A percentile compares a stretch with the other conserved stretches of the same genome.
These are phyloP conservation scores for Pyronema omphalodes DNA, from an alignment of 495 filamentous ascomycete species.

Conservation along the genomic window DNA sequence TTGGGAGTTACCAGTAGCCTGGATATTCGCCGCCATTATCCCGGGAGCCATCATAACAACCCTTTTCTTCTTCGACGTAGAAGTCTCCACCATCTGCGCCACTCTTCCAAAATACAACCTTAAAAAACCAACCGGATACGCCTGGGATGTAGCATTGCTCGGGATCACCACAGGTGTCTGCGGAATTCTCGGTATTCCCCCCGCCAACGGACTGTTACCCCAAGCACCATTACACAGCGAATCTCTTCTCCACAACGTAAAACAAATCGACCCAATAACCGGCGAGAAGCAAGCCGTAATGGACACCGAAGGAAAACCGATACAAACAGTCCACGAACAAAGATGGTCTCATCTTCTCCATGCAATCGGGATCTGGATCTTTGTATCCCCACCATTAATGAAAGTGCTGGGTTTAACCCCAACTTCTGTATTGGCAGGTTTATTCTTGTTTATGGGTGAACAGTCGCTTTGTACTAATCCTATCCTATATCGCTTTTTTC, in stretches of 20 bases:
- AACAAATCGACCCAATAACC: conserved; percentile 20
- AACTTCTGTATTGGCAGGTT: conserved; percentile 47
- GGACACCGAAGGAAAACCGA: conserved; percentile 24
- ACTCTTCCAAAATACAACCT: conserved; percentile 50
- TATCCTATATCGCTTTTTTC: conserved; percentile 43
- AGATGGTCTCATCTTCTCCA: conserved; percentile 49
- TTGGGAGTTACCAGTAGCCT: conserved; percentile 42
- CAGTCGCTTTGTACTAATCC: conserved; percentile 52
- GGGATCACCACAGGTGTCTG: conserved; percentile 52
- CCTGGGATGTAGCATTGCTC: conserved; percentile 50
- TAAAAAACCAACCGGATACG: conserved; percentile 46
- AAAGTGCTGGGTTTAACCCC: conserved; percentile 49
- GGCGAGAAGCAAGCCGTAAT: conserved; percentile 20
- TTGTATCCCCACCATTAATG: conserved; percentile 49
- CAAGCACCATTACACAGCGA: conserved; percentile 56
- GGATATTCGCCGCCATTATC: conserved; percentile 47
- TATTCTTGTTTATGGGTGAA: conserved; percentile 60
- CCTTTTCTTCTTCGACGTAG: conserved; percentile 59
- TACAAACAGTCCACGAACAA: conserved; percentile 40
- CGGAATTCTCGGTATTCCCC: conserved; percentile 51
- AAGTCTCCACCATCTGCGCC: conserved; percentile 59
- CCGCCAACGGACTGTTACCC: conserved; percentile 49
- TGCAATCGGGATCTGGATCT: conserved; percentile 40
- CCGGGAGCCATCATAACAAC: conserved; percentile 49
- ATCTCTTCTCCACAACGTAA: conserved; percentile 39